These are phyloP conservation scores for Boletus fagicola DNA, from an alignment of 768 basidiomycete species.

Conservation along the genomic window DNA sequence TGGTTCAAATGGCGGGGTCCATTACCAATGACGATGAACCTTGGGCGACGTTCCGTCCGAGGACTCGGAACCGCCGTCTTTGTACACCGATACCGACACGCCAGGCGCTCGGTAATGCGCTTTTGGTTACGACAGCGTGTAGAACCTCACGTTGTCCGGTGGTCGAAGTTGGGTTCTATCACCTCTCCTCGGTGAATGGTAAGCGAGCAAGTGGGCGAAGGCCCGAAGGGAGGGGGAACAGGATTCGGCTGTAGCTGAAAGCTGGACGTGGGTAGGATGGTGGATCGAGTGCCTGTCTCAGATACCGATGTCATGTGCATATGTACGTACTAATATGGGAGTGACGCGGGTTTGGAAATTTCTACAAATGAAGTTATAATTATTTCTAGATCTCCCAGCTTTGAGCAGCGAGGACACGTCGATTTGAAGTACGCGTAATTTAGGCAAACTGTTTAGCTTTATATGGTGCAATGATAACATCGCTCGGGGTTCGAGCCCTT, in stretches of 20 bases:
- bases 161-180: conserved; percentile 6
- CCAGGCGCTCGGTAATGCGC: not conserved
- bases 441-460: no score
- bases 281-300: not conserved
- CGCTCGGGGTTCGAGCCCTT: not conserved
- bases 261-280: not conserved
- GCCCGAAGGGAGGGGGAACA: not conserved
- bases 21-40: conserved; percentile 4
- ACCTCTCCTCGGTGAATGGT: not conserved
- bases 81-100: conserved; percentile 6
- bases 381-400: not conserved
- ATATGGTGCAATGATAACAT: no score
- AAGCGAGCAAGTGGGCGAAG: not conserved
- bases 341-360: not conserved
- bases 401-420: not conserved
- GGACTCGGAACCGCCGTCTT: conserved; percentile 18
- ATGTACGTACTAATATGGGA: not conserved
- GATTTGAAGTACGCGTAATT: not conserved
- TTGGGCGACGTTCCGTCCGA: not conserved
- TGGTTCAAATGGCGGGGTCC: conserved; percentile 24
- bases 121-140: conserved; percentile 15
- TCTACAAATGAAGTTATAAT: not conserved
- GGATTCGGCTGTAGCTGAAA: not conserved
- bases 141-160: not conserved
- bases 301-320: not conserved